Conservation (phyloP, 768 basidiomycete species). For the Phlebiopsis flavidoalba region DNA sequence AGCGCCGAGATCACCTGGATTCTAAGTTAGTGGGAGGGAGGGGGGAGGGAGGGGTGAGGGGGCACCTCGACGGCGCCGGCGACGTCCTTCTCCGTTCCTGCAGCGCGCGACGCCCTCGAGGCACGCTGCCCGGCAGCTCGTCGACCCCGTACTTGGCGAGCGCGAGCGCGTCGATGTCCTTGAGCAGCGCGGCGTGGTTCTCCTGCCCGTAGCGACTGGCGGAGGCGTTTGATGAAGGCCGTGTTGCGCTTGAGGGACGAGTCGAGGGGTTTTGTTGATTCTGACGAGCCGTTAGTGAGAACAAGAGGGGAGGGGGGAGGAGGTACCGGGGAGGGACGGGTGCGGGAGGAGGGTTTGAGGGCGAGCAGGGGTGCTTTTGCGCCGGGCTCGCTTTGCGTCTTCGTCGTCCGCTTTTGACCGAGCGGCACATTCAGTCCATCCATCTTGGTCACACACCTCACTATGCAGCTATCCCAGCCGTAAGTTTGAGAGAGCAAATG, state of each 20-base stretch:
- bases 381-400: conserved; percentile 36
- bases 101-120: conserved; percentile 84
- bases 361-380: too few species aligned
- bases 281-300: background rate
- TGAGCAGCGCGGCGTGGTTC: conserved; percentile 81
- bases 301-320: background rate
- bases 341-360: background rate
- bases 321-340: background rate
- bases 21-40: too few species aligned
- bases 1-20: conserved; percentile 79
- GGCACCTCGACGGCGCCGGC: conserved; percentile 89
- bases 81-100: conserved; percentile 89
- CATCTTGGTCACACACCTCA: too few species aligned
- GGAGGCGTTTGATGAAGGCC: conserved; percentile 89
- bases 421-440: too few species aligned
- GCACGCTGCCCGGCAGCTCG: conserved; percentile 82
- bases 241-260: conserved; percentile 96
- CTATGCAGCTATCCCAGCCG: too few species aligned
- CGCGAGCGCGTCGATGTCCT: conserved; percentile 86
- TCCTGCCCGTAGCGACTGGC: conserved; percentile 82
- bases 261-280: conserved; percentile 57
- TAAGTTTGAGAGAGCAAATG: background rate
- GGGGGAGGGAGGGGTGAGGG: background rate
- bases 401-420: conserved; percentile 36
- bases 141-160: conserved; percentile 96